Conservation (phyloP, 2,329 filamentous ascomycete genomes). For the Diaporthe ampelina region DNA sequence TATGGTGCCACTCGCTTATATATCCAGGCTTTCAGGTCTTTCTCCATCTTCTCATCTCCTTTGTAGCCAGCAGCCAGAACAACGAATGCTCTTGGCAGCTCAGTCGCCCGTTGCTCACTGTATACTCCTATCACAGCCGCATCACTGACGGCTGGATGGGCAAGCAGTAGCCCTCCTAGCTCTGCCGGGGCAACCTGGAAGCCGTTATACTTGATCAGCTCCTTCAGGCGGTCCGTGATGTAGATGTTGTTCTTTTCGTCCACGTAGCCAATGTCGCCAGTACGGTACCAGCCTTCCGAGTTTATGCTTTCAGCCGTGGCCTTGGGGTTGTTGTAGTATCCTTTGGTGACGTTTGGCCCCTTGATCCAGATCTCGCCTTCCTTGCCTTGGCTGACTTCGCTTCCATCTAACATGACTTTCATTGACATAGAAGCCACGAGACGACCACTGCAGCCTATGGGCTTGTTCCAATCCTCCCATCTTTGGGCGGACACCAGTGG, state of each 20-base stretch:
- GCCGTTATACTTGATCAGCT: constrained; percentile 35
- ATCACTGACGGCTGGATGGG: constrained; percentile 23
- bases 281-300: constrained; percentile 69
- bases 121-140: constrained; percentile 45
- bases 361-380: constrained; percentile 49
- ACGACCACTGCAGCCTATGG: constrained; percentile 82
- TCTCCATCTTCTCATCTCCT: constrained; percentile 52
- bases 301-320: constrained; percentile 66
- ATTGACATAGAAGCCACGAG: constrained; percentile 84
- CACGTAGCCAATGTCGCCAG: constrained; percentile 57
- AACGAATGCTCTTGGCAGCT: constrained; percentile 78
- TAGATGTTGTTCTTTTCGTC: constrained; percentile 59
- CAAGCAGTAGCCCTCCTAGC: constrained; percentile 26
- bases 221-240: constrained; percentile 70
- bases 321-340: constrained; percentile 70
- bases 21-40: constrained; percentile 48
- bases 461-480: constrained; percentile 81
- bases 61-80: constrained; percentile 60
- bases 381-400: constrained; percentile 66
- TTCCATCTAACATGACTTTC: constrained; percentile 79
- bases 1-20: constrained; percentile 57
- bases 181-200: constrained; percentile 34
- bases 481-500: constrained; percentile 82
- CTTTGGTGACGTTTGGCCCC: constrained; percentile 70
- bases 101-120: constrained; percentile 66